Evolutionary conservation across 441 rosid species (phyloP).

Genomic region (Adansonia rubrostipa): DNA sequence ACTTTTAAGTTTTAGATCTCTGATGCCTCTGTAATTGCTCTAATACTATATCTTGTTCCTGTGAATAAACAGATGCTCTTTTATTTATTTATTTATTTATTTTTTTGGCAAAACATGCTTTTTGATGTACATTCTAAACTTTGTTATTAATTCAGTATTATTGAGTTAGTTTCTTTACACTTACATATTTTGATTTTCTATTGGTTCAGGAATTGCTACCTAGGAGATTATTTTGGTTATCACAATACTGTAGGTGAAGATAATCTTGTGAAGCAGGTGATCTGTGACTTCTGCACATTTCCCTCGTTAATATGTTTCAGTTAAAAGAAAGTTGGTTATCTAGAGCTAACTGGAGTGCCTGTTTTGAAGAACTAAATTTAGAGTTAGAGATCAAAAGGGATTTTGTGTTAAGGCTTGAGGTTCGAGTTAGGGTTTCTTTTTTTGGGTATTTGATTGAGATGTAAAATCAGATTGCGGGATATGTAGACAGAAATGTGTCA

Average conservation of each 20-base stretch:
- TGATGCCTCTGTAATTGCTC: conserved; percentile 20
- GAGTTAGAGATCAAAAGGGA: conserved; percentile 55
- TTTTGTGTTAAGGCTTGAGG: conserved; percentile 75
- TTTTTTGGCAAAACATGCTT: neutral
- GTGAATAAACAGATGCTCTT: neutral
- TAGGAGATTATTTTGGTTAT: conserved; percentile 62
- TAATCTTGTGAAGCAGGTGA: conserved; percentile 48
- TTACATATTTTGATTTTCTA: conserved; percentile 22
- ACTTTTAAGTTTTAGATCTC: conserved; percentile 5
- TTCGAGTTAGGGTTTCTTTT: conserved; percentile 48
- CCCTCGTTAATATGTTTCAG: conserved; percentile 44
- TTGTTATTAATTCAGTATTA: neutral
- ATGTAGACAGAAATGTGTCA: conserved; percentile 61
- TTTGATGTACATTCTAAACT: neutral
- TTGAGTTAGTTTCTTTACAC: conserved; percentile 12
- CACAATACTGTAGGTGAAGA: conserved; percentile 51
- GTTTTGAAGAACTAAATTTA: conserved; percentile 52
- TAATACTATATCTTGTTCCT: neutral
- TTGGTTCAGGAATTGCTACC: conserved; percentile 80
- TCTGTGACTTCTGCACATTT: conserved; percentile 49
- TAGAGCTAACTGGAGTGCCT: conserved; percentile 70
- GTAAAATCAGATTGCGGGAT: conserved; percentile 61
- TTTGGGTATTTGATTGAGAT: conserved; percentile 48
- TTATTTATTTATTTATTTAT: neutral
- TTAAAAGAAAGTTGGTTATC: conserved; percentile 26